phyloP scores from a whole-genome alignment of 495 filamentous ascomycete species.

The Tuber microsphaerosporum region DNA sequence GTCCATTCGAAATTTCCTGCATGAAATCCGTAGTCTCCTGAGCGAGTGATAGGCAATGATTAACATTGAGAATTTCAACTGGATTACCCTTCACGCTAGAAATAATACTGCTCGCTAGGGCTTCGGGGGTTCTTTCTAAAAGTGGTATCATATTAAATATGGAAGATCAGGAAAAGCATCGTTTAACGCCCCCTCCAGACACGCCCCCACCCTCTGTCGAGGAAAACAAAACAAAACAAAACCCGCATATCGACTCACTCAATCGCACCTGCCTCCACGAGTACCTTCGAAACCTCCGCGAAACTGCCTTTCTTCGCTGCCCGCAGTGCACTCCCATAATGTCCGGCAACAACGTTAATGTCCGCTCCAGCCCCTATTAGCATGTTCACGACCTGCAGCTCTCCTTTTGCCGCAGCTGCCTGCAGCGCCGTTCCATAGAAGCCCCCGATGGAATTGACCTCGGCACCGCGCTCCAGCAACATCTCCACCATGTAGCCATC shows the following conservation, averaged over 20 bases:
- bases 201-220: background rate
- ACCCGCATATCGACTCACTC: background rate
- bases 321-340: conserved; percentile 4
- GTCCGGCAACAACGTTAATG: conserved; percentile 16
- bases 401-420: conserved; percentile 2
- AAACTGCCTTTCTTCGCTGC: background rate
- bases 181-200: background rate
- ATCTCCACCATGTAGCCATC: conserved; percentile 12
- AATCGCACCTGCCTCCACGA: background rate
- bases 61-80: background rate
- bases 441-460: conserved; percentile 25
- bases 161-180: background rate
- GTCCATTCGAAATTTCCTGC: background rate
- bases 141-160: background rate
- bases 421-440: conserved; percentile 3
- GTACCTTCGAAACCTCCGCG: background rate
- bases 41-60: background rate
- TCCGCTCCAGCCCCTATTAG: conserved; percentile 13
- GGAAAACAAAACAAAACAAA: background rate
- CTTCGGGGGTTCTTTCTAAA: background rate
- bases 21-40: background rate
- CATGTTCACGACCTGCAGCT: conserved; percentile 12
- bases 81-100: background rate
- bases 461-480: conserved; percentile 5
- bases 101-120: background rate